These are phyloP conservation scores for Globisporangium viniferum DNA, from an alignment of 352 stramenopile genomes.

Conservation along the genomic window DNA sequence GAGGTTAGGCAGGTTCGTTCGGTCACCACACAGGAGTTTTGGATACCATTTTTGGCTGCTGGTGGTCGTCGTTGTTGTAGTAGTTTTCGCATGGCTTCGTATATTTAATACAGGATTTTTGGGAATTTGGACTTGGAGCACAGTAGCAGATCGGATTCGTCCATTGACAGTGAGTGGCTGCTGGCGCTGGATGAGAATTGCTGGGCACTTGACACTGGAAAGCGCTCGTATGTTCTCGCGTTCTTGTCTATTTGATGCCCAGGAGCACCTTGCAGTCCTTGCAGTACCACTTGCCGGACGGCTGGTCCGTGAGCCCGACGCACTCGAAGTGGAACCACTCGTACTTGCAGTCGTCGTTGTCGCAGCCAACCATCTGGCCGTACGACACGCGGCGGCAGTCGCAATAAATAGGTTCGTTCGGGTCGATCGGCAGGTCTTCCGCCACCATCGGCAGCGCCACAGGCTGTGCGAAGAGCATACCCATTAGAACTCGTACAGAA, in stretches of 20 bases:
- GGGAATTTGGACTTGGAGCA: background rate
- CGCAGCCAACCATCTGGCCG: slow-evolving; percentile 90
- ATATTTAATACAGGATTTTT: slow-evolving; percentile 17
- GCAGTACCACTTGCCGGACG: slow-evolving; percentile 82
- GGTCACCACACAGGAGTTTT: background rate
- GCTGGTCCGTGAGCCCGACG: slow-evolving; percentile 83
- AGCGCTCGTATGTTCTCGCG: no score
- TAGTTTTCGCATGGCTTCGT: background rate
- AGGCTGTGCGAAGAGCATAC: slow-evolving; percentile 10
- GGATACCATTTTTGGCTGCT: background rate
- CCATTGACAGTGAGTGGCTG: background rate
- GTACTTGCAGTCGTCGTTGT: slow-evolving; percentile 92
- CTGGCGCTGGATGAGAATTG: background rate
- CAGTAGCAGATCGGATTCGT: no score
- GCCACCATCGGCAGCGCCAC: slow-evolving; percentile 38
- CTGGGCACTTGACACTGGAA: background rate
- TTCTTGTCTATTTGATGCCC: slow-evolving; percentile 48
- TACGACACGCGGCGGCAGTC: slow-evolving; percentile 85
- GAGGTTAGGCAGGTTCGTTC: background rate
- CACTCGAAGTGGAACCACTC: slow-evolving; percentile 92
- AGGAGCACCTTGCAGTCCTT: slow-evolving; percentile 71
- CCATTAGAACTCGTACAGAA: background rate
- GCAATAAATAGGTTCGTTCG: slow-evolving; percentile 88
- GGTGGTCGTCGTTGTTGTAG: background rate
- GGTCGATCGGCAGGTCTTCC: slow-evolving; percentile 82